phyloP scores from a whole-genome alignment of 2,329 filamentous ascomycete genomes.

The Nothophoma quercina region DNA sequence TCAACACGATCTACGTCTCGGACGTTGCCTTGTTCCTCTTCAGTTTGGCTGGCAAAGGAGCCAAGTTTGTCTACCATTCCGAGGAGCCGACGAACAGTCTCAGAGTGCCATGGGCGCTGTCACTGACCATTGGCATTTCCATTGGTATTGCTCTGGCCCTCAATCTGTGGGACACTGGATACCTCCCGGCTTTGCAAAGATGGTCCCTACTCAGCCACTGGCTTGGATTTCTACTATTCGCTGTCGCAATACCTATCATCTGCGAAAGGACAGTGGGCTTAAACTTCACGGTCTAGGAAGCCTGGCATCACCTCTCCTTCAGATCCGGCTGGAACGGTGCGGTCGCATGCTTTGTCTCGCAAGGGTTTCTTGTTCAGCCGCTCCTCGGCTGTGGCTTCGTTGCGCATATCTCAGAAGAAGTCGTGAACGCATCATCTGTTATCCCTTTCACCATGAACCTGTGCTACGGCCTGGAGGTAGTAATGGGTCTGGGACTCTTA shows the following conservation, averaged over 20 bases:
- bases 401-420: background rate
- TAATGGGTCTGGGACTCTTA: background rate
- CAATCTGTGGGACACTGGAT: background rate
- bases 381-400: background rate
- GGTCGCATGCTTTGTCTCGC: background rate
- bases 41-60: background rate
- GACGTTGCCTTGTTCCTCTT: background rate
- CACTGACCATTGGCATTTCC: background rate
- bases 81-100: background rate
- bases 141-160: background rate
- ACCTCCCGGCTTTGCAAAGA: background rate
- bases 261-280: background rate
- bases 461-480: background rate
- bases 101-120: background rate
- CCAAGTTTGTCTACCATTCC: background rate
- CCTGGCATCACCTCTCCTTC: background rate
- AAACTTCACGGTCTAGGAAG: background rate
- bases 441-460: background rate
- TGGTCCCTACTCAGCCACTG: background rate
- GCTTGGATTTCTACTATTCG: background rate
- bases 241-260: background rate
- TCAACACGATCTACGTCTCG: background rate
- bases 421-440: background rate
- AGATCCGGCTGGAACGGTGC: background rate
- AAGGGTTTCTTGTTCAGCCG: background rate